These are phyloP conservation scores for Calonectria crousiana DNA, from an alignment of 2,329 filamentous ascomycete genomes.

Conservation along the genomic window DNA sequence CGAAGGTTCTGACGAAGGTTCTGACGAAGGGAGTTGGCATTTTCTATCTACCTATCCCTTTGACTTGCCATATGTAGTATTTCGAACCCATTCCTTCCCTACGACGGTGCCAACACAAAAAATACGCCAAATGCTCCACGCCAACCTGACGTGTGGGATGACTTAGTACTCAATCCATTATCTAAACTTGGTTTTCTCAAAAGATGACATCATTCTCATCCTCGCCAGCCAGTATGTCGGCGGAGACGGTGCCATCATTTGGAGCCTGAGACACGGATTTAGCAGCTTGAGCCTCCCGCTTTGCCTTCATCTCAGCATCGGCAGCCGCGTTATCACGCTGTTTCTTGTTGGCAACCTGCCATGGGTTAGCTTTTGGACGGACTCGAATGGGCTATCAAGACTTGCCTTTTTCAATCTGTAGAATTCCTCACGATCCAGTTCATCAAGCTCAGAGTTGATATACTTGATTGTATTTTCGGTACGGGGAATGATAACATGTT, in stretches of 20 bases:
- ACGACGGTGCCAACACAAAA: not conserved
- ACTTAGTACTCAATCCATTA: not conserved
- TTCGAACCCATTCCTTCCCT: not conserved
- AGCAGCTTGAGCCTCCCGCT: conserved; percentile 66
- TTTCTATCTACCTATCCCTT: not conserved
- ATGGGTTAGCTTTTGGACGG: conserved; percentile 19
- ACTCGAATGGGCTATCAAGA: not conserved
- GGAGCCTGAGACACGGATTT: conserved; percentile 51
- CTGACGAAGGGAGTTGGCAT: conserved; percentile 7
- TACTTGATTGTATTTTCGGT: conserved; percentile 99
- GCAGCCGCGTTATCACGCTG: conserved; percentile 79
- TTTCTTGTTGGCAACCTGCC: conserved; percentile 81
- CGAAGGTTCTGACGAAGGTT: no score
- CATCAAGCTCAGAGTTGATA: conserved; percentile 98
- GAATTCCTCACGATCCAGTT: conserved; percentile 97
- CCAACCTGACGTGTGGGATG: not conserved
- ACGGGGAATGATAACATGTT: conserved; percentile 95
- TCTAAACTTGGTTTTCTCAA: conserved; percentile 53
- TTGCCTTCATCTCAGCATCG: conserved; percentile 82
- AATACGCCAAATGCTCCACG: not conserved
- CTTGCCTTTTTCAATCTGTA: conserved; percentile 90
- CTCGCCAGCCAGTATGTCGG: conserved; percentile 79
- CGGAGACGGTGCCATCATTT: conserved; percentile 53
- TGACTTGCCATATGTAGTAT: no score
- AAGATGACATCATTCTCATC: conserved; percentile 92